These are phyloP conservation scores for Coix lacrymajobi DNA, from an alignment of 176 grass and related monocot species.

Conservation along the genomic window DNA sequence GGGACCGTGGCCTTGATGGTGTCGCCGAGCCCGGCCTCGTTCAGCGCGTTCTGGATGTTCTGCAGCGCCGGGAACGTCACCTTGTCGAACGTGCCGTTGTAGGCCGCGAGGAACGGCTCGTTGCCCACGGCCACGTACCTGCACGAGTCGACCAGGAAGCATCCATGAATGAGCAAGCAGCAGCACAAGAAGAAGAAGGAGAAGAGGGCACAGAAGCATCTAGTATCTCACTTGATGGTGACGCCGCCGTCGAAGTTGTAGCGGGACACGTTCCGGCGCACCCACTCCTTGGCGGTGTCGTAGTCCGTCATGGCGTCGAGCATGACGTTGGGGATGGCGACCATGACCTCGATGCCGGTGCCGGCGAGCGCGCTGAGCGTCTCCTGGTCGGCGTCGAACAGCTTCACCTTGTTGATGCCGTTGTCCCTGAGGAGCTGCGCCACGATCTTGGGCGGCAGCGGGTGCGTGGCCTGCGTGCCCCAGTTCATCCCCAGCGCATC, in stretches of 20 bases:
- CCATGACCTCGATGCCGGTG: conserved; percentile 71
- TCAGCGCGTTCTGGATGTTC: conserved; percentile 80
- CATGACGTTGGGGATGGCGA: conserved; percentile 79
- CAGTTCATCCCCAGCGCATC: conserved; percentile 78
- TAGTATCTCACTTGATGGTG: conserved; percentile 62
- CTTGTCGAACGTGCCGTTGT: conserved; percentile 77
- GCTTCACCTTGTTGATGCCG: conserved; percentile 78
- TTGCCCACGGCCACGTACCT: conserved; percentile 84
- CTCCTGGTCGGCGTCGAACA: conserved; percentile 70
- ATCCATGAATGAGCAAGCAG: no score
- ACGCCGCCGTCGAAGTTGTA: conserved; percentile 82
- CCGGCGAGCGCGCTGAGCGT: conserved; percentile 72
- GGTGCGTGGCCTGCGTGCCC: conserved; percentile 81
- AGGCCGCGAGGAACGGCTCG: conserved; percentile 62
- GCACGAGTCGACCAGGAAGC: no score
- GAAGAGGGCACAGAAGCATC: background rate
- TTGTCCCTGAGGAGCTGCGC: conserved; percentile 68
- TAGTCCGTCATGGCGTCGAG: conserved; percentile 60
- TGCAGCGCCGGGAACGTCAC: conserved; percentile 64
- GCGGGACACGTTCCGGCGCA: conserved; percentile 42
- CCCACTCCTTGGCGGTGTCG: conserved; percentile 60
- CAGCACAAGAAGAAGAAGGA: background rate
- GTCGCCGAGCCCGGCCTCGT: conserved; percentile 69
- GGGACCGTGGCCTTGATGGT: conserved; percentile 69
- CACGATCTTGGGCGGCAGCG: conserved; percentile 52